These are phyloP conservation scores for Scleromitrula shiraiana DNA, from an alignment of 2,329 filamentous ascomycete genomes.

Conservation along the genomic window DNA sequence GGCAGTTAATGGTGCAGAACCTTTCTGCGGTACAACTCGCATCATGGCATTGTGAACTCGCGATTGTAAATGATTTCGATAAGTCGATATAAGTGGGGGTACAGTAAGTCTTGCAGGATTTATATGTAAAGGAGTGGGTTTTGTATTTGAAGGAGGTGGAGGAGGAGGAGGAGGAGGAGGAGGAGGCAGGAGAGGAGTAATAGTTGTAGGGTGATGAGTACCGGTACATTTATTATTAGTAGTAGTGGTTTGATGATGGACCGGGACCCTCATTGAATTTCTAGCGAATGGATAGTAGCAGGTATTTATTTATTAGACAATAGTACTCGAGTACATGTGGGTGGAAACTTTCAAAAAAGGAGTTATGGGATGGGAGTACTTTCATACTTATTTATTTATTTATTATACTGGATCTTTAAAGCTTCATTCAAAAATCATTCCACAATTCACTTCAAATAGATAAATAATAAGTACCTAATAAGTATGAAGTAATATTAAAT, in stretches of 20 bases:
- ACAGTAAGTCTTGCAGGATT: background rate
- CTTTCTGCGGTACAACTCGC: slow-evolving; percentile 32
- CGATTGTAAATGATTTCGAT: slow-evolving; percentile 11
- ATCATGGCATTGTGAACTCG: slow-evolving; percentile 37
- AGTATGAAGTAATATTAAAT: too few relatives aligned
- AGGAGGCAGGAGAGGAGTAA: too few relatives aligned
- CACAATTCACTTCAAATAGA: too few relatives aligned
- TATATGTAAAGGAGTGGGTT: background rate
- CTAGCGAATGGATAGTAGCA: background rate
- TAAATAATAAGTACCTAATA: too few relatives aligned
- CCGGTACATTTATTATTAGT: background rate
- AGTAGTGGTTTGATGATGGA: background rate
- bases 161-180: background rate
- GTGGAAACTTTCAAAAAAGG: background rate
- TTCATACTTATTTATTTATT: too few relatives aligned
- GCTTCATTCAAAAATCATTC: too few relatives aligned
- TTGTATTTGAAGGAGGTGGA: background rate
- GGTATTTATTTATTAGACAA: too few relatives aligned
- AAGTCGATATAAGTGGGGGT: slow-evolving; percentile 6
- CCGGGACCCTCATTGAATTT: background rate
- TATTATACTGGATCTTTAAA: too few relatives aligned
- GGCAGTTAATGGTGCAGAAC: slow-evolving; percentile 17
- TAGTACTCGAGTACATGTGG: too few relatives aligned
- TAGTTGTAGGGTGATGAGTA: background rate
- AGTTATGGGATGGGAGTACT: too few relatives aligned